Evolutionary conservation across 202 grass and related monocot species (phyloP).

Genomic region (Zizania palustris): DNA sequence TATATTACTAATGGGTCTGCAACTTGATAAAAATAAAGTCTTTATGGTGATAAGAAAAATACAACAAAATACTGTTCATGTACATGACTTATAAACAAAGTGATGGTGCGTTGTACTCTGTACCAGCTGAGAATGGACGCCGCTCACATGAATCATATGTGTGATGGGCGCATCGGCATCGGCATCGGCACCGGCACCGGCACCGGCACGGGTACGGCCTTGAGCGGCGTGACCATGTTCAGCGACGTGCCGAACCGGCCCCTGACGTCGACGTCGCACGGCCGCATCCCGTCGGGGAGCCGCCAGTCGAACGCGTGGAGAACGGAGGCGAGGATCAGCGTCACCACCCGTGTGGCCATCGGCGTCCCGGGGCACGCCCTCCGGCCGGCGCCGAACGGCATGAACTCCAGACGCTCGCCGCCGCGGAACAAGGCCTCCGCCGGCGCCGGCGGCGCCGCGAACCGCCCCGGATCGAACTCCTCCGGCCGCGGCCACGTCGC

Average conservation of each 20-base stretch:
- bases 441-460: background rate
- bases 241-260: constrained; percentile 50
- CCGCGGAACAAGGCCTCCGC: constrained; percentile 23
- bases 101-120: no score
- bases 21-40: no score
- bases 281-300: constrained; percentile 49
- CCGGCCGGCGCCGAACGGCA: constrained; percentile 47
- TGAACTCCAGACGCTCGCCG: constrained; percentile 41
- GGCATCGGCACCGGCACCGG: no score
- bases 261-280: constrained; percentile 51
- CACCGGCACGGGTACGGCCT: constrained; percentile 34
- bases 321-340: constrained; percentile 37
- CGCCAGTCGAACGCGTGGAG: constrained; percentile 59
- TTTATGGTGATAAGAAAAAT: no score
- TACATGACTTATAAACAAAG: no score
- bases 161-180: no score
- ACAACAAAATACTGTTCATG: no score
- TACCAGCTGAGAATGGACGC: no score
- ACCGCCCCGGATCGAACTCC: constrained; percentile 59
- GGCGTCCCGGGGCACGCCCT: constrained; percentile 44
- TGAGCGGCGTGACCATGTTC: constrained; percentile 54
- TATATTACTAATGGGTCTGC: no score
- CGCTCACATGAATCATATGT: no score
- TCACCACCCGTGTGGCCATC: constrained; percentile 48
- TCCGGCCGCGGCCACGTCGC: constrained; percentile 42